Evolutionary conservation across 768 basidiomycete genomes (phyloP), one percentile per base, ranked within the genome.

Genomic region (Kwoniella bestiolae): DNA sequence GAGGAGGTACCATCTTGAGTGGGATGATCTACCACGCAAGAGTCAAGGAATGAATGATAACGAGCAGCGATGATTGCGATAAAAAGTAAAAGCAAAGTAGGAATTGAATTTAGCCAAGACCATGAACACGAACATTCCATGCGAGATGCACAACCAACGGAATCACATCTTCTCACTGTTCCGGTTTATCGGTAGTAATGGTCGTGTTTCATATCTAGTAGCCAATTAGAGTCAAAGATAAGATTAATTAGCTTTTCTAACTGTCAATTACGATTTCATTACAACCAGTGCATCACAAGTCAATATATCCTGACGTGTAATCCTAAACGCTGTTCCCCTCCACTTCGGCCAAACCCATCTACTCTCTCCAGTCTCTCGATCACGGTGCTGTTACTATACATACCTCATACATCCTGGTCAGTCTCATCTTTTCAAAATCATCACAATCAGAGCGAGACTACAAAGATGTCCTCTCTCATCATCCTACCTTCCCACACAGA

Each of bases 391-490:
- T 12, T 35, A 41, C 38, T 3, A 18, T 18, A 16, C 12, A 41
- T 41, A 6, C 38, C 38, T 41, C 38, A 0, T 14, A 14, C 38
- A 16, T 11, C 35, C 8, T 41, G 4, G 18, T 28, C 9, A 5
- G 29, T 14, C n/a, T 29, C 31, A 28, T 5, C 52, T 32, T 12
- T 12, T 25, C 26, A 8, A 21, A 14, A 49, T 28, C 7, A 9
- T 28, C 26, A 28, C 47, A 11, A n/a, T 21, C 11, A 49, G 21
- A 49, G 25, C 31, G 16, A 18, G 34, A 47, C 18, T 5, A 55
- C 3, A 32, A 29, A 21, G 23, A 65, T 65, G 63, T 34, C 63
- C 5, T 61, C 60, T 25, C 60, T 72, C 32, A 57, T 69, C 26
- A 25, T 35, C 5, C 32, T 69, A 8, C 68, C 71, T 0, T 49